Evolutionary conservation across 2,329 filamentous ascomycete genomes (phyloP).

Genomic region (Pseudomassariella vexata): DNA sequence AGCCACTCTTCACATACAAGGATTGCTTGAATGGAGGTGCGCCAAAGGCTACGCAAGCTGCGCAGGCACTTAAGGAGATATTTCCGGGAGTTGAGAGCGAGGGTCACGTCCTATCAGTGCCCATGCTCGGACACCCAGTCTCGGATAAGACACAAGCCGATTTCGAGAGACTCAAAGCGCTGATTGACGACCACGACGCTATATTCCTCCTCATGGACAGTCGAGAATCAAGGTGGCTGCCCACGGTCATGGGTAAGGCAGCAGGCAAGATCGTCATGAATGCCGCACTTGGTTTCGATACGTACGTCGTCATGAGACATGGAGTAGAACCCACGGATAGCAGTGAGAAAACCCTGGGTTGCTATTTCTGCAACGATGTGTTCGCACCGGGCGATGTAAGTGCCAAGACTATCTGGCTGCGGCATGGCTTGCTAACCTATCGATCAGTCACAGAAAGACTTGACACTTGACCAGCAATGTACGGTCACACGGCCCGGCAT

Average conservation of each 20-base stretch:
- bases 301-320: slow-evolving; percentile 95
- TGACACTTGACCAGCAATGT: slow-evolving; percentile 95
- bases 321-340: slow-evolving; percentile 58
- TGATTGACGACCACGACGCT: slow-evolving; percentile 82
- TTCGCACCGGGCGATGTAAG: slow-evolving; percentile 88
- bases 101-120: slow-evolving; percentile 79
- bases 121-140: slow-evolving; percentile 92
- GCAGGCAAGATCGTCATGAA: slow-evolving; percentile 94
- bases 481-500: slow-evolving; percentile 93
- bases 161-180: slow-evolving; percentile 65
- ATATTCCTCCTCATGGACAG: slow-evolving; percentile 98
- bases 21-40: slow-evolving; percentile 84
- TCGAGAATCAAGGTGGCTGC: slow-evolving; percentile 88
- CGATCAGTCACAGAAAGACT: slow-evolving; percentile 81
- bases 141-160: slow-evolving; percentile 67
- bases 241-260: slow-evolving; percentile 92
- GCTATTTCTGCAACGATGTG: slow-evolving; percentile 98
- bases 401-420: slow-evolving; percentile 18
- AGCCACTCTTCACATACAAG: slow-evolving; percentile 84
- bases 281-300: slow-evolving; percentile 91
- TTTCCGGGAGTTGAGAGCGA: slow-evolving; percentile 83
- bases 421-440: slow-evolving; percentile 18
- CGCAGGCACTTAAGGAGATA: slow-evolving; percentile 74
- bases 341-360: slow-evolving; percentile 68
- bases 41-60: slow-evolving; percentile 75